Evolutionary conservation across 2,329 filamentous ascomycete species (phyloP), one percentile per base, ranked within the genome.

Genomic region (Pseudogymnoascus sp.): DNA sequence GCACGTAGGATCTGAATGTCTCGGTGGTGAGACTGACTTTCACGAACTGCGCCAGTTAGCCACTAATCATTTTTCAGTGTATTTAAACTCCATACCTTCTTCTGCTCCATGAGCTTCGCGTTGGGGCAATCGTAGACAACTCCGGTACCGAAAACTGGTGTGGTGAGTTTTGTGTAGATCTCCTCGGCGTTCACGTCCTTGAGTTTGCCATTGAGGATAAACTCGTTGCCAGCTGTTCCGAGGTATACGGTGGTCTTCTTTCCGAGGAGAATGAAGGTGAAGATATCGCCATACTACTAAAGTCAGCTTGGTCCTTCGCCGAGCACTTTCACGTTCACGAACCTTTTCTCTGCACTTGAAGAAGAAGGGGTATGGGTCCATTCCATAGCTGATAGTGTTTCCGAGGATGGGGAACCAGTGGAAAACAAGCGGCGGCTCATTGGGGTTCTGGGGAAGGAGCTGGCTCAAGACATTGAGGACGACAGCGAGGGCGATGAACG

Each of bases 41-140:
- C 85, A 92, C 89, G 72, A 93, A 91, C 88, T 84, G 65, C 61
- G 65, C 63, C 56, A 63, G 40, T 64, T 21, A 56, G 53, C 36
- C 6, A 46, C 37, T 28, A 63, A 31, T 59, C 38, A 46, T 7
- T 44, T 60, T 5, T 21, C 28, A 7, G 10, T 18, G 4, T 5
- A 25, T n/a, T 23, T 3, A 6, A 2, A 7, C 3, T 2, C 38
- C 77, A 66, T 75, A 92, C 90, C 85, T 93, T 95, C 81, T 96
- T 96, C 81, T 96, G 91, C 79, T 96, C 91, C 91, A 96, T 96
- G 73, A 96, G 84, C 78, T 96, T 96, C 64, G 90, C 82, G 74
- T 96, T 96, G 44, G 91, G 90, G 77, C 91, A 95, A 75, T 96
- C 91, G 74, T 96, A 96, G 62, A 96, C 90, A 25, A 96, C 91